These are phyloP conservation scores for Fraxinus platypoda DNA, from an alignment of 305 asterid species.

Conservation along the genomic window DNA sequence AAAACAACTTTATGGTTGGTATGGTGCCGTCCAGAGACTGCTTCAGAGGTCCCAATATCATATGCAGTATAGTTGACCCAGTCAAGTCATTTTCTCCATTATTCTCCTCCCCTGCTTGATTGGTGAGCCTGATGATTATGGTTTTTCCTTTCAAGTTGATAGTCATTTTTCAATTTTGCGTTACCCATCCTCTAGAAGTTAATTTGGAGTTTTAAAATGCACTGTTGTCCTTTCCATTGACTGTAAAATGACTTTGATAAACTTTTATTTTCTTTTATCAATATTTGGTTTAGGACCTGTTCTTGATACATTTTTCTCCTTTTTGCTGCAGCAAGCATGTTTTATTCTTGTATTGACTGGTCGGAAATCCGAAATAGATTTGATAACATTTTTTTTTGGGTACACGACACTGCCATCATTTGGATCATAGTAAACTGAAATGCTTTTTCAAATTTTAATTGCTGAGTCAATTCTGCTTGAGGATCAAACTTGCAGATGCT, in stretches of 20 bases:
- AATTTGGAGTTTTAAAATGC: background rate
- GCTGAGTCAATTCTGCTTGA: background rate
- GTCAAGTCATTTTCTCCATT: conserved; percentile 53
- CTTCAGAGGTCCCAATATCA: conserved; percentile 89
- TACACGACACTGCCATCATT: background rate
- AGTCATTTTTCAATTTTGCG: background rate
- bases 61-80: conserved; percentile 74
- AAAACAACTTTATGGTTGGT: conserved; percentile 80
- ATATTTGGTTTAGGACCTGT: background rate
- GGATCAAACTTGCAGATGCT: conserved; percentile 2
- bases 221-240: background rate
- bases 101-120: conserved; percentile 58
- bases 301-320: conserved; percentile 1
- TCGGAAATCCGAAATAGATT: background rate
- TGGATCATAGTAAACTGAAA: background rate
- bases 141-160: conserved; percentile 8
- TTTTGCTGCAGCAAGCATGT: background rate
- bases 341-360: background rate
- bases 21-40: conserved; percentile 71
- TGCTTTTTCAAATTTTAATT: no score
- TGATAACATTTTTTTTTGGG: background rate
- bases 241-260: background rate
- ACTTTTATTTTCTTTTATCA: background rate
- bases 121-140: conserved; percentile 54
- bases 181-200: background rate